Conservation (phyloP, 2,329 filamentous ascomycete genomes). For the Pseudofabraea citricarpa region DNA sequence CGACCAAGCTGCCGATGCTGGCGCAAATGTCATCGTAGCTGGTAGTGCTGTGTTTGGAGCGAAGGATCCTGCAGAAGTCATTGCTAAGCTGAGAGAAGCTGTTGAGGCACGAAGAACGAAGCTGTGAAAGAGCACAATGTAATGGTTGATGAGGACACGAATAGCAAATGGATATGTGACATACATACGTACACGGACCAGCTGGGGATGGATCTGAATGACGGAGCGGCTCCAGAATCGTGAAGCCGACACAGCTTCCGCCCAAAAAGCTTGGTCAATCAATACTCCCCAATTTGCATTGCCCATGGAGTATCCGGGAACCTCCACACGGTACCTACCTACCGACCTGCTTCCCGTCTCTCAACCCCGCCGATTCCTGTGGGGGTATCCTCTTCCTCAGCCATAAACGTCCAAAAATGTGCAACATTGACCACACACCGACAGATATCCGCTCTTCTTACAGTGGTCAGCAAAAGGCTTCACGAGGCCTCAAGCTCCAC, state of each 20-base stretch:
- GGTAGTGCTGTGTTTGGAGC: conserved; percentile 95
- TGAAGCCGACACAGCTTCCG: no score
- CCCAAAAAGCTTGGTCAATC: no score
- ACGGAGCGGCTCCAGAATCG: no score
- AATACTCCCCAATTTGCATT: no score
- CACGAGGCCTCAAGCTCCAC: no score
- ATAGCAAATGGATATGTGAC: no score
- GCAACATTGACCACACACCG: no score
- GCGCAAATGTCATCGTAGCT: conserved; percentile 96
- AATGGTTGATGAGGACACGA: neutral
- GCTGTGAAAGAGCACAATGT: conserved; percentile 7
- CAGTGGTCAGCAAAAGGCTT: no score
- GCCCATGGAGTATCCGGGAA: neutral
- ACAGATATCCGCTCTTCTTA: no score
- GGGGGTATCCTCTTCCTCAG: neutral
- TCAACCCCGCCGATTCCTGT: neutral
- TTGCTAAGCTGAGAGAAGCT: conserved; percentile 71
- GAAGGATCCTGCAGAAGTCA: conserved; percentile 81
- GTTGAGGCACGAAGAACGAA: conserved; percentile 57
- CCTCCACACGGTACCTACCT: neutral
- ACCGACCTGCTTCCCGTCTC: neutral
- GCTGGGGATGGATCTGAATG: no score
- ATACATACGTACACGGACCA: no score
- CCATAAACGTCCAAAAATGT: no score
- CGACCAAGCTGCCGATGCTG: conserved; percentile 88